Percentiles rank a stretch among this genome's conserved stretches.
Evolutionary conservation across 176 grass and related monocot species (phyloP).

Genomic region (Triticum timopheevii): DNA sequence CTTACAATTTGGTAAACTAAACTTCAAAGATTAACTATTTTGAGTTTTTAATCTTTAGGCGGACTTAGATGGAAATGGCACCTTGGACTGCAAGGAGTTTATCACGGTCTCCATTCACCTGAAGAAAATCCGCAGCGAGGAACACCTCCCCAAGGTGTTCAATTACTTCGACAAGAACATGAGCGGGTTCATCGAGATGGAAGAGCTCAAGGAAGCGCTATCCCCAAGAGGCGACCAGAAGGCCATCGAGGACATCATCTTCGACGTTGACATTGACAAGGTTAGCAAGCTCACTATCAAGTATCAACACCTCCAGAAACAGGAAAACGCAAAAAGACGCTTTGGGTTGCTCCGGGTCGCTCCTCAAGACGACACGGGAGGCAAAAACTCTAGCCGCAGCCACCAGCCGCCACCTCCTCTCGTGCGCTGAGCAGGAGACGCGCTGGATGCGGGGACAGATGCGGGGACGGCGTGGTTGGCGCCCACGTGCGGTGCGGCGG

Average conservation of each 20-base stretch:
- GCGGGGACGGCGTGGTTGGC: too few species aligned
- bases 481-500: too few species aligned
- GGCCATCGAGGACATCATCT: constrained; percentile 70
- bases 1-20: background rate
- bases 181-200: constrained; percentile 79
- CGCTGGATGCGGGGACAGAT: too few species aligned
- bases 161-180: constrained; percentile 83
- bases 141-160: constrained; percentile 80
- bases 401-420: too few species aligned
- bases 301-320: background rate
- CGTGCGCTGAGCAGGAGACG: too few species aligned
- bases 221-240: constrained; percentile 65
- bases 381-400: too few species aligned
- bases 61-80: constrained; percentile 79
- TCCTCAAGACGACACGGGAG: background rate
- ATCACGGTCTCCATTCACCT: constrained; percentile 84
- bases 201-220: constrained; percentile 80
- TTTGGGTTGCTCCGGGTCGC: background rate
- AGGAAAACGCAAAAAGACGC: background rate
- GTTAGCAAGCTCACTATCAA: constrained; percentile 25
- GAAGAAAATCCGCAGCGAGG: constrained; percentile 78
- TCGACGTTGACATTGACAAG: constrained; percentile 78
- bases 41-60: constrained; percentile 43
- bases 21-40: background rate
- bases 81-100: constrained; percentile 85